Conservation (phyloP, 768 basidiomycete species). For the Coprinopsis strossmayeri region DNA sequence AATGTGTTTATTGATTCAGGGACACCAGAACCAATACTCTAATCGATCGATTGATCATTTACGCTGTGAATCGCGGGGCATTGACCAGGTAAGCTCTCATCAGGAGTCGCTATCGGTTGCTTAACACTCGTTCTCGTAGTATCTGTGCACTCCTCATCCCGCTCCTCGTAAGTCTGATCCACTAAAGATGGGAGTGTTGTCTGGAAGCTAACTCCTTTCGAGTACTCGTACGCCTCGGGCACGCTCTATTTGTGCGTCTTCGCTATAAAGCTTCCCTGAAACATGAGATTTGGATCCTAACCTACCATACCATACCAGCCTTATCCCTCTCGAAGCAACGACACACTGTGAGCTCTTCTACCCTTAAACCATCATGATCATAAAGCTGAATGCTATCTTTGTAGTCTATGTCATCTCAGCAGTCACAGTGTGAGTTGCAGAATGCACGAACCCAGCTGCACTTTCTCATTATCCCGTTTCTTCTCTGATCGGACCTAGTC, state of each 20-base stretch:
- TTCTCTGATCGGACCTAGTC: neutral
- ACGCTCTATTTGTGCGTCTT: slow-evolving; percentile 8
- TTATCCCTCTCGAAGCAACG: slow-evolving; percentile 3
- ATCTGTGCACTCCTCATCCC: slow-evolving; percentile 6
- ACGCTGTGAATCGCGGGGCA: slow-evolving; percentile 7
- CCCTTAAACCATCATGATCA: neutral
- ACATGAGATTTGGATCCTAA: too few species aligned
- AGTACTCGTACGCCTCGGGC: slow-evolving; percentile 3
- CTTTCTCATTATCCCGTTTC: neutral
- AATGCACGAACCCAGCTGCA: neutral
- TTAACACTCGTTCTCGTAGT: neutral
- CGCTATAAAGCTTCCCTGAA: too few species aligned
- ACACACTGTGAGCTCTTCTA: slow-evolving; percentile 1
- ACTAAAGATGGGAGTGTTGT: neutral
- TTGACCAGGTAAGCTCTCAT: neutral
- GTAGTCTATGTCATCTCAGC: slow-evolving; percentile 9
- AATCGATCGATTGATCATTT: slow-evolving; percentile 5
- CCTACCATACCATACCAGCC: neutral
- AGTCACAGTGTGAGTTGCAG: slow-evolving; percentile 6
- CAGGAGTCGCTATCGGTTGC: neutral
- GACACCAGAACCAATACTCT: neutral
- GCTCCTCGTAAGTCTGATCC: slow-evolving; percentile 5
- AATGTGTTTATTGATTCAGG: neutral
- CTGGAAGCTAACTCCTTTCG: neutral
- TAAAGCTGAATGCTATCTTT: too few species aligned